phyloP scores from a whole-genome alignment of 495 filamentous ascomycete genomes.

The Aspergillus nidulans region DNA sequence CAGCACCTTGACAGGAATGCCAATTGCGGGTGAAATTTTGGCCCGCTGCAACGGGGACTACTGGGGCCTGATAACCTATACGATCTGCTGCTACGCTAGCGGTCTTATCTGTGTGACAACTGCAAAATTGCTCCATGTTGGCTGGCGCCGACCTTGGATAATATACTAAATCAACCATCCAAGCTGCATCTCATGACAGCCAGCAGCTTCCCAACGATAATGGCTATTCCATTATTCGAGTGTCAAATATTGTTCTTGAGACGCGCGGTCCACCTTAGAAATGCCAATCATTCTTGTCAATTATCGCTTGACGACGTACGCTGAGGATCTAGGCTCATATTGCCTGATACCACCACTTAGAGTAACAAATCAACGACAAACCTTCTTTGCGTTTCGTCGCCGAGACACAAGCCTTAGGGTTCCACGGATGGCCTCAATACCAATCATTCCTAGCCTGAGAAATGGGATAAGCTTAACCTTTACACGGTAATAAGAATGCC shows the following conservation, averaged over 20 bases:
- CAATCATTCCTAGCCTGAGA: background rate
- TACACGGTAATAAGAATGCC: background rate
- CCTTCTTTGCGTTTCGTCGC: background rate
- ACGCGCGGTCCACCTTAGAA: background rate
- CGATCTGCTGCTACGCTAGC: slow-evolving; percentile 56
- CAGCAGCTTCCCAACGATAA: background rate
- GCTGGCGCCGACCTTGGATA: slow-evolving; percentile 52
- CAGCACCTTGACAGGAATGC: slow-evolving; percentile 73
- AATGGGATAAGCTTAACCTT: slow-evolving; percentile 2
- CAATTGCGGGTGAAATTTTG: slow-evolving; percentile 76
- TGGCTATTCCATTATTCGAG: background rate
- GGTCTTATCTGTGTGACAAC: slow-evolving; percentile 57
- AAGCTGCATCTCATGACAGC: background rate
- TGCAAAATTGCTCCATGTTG: slow-evolving; percentile 62
- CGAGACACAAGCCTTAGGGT: background rate
- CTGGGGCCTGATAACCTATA: slow-evolving; percentile 64
- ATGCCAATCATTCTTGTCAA: background rate
- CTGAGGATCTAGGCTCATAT: background rate
- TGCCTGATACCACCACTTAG: background rate
- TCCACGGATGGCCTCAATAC: background rate
- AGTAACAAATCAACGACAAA: background rate
- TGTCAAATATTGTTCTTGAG: background rate
- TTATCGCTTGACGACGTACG: background rate
- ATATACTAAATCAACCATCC: slow-evolving; percentile 27
- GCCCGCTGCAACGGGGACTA: slow-evolving; percentile 50